Evolutionary conservation across 2,329 filamentous ascomycete species (phyloP).

Genomic region (Paracoccidioides lutzii): DNA sequence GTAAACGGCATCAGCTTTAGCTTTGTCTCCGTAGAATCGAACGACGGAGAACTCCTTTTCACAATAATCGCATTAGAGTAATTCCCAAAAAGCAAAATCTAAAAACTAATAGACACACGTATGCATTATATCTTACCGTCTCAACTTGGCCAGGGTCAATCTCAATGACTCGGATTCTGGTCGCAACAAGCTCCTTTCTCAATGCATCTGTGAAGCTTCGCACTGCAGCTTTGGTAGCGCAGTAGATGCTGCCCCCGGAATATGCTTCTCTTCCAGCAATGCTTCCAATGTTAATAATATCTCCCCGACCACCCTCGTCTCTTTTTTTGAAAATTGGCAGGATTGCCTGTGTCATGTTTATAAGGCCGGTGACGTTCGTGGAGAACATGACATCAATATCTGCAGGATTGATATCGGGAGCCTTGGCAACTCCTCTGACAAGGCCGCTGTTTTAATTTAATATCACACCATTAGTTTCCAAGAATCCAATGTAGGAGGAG

Average conservation of each 20-base stretch:
- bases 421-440: constrained; percentile 75
- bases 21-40: constrained; percentile 75
- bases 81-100: not conserved
- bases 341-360: constrained; percentile 91
- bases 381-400: constrained; percentile 81
- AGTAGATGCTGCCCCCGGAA: constrained; percentile 78
- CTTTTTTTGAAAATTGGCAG: constrained; percentile 64
- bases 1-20: constrained; percentile 82
- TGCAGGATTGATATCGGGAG: constrained; percentile 65
- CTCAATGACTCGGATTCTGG: constrained; percentile 70
- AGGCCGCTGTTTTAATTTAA: constrained; percentile 49
- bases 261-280: constrained; percentile 87
- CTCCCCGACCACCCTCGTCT: constrained; percentile 61
- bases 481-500: not conserved
- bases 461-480: not conserved
- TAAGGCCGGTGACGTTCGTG: constrained; percentile 88
- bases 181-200: constrained; percentile 69
- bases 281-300: constrained; percentile 91
- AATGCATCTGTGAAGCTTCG: constrained; percentile 71
- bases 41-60: constrained; percentile 71
- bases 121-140: constrained; percentile 43
- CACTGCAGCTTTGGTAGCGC: constrained; percentile 81
- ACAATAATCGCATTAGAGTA: not conserved
- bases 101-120: not conserved
- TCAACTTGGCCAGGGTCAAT: constrained; percentile 88